Percentiles rank a stretch among this genome's conserved stretches.
Evolutionary conservation across 192 early-diverging fungal genomes (phyloP).

Genomic region (Backusella westeae): DNA sequence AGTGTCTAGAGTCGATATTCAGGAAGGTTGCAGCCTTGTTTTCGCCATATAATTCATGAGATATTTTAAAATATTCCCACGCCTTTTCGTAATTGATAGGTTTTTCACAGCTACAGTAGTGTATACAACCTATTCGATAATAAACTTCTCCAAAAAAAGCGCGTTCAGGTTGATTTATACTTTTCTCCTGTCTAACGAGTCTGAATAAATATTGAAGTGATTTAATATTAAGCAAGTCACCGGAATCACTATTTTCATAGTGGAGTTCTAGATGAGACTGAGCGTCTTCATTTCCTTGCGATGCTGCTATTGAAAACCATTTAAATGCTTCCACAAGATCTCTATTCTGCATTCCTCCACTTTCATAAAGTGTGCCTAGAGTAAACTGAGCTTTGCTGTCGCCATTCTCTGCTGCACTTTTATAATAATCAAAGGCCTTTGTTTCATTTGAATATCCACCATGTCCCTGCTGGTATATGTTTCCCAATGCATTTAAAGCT

Average conservation of each 20-base stretch:
- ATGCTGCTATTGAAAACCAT: not conserved
- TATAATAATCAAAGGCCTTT: no score
- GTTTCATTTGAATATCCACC: not conserved
- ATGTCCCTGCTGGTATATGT: not conserved
- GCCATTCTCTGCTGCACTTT: no score
- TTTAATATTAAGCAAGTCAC: not conserved
- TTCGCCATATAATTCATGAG: no score
- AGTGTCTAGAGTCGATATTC: not conserved
- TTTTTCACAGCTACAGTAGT: no score
- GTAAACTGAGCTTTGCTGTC: no score
- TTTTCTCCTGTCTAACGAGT: no score
- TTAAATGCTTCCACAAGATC: no score
- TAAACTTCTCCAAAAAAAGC: not conserved
- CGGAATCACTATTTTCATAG: not conserved
- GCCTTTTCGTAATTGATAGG: not conserved
- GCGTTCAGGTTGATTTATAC: not conserved
- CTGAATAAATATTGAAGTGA: no score
- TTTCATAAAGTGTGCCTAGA: no score
- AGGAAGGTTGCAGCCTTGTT: not conserved
- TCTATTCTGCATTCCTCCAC: accelerated
- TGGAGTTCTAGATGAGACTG: not conserved
- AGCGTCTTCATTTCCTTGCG: not conserved
- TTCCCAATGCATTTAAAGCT: not conserved
- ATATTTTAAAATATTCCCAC: no score
- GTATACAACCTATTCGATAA: no score